These are phyloP conservation scores for Prillingera fragicola DNA, from an alignment of 1,284 basidiomycete species.

Conservation along the genomic window DNA sequence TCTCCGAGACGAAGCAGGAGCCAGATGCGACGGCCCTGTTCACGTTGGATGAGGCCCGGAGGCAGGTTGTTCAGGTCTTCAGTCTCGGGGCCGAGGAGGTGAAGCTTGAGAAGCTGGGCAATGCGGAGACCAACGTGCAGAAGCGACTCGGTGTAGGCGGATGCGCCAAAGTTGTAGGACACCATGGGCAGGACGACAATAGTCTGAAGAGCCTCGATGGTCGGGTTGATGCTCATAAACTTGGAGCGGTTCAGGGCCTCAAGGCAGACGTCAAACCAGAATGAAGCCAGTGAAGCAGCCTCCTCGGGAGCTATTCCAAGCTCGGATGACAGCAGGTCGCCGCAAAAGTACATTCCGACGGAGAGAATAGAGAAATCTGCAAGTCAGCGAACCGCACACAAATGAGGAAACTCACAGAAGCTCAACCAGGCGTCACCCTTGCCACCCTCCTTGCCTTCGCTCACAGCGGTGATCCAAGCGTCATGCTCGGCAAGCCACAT, in stretches of 20 bases:
- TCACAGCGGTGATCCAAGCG: slow-evolving; percentile 21
- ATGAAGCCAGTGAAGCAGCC: slow-evolving; percentile 13
- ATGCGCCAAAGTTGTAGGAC: slow-evolving; percentile 23
- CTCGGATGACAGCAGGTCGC: slow-evolving; percentile 19
- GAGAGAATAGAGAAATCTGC: slow-evolving; percentile 19
- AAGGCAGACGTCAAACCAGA: slow-evolving; percentile 23
- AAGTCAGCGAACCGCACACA: slow-evolving; percentile 1
- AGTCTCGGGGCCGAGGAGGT: slow-evolving; percentile 16
- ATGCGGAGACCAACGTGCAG: slow-evolving; percentile 20
- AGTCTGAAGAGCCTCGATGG: slow-evolving; percentile 20
- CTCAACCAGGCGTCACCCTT: slow-evolving; percentile 22
- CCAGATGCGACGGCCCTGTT: slow-evolving; percentile 17
- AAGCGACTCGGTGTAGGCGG: slow-evolving; percentile 21
- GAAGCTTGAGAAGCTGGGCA: slow-evolving; percentile 19
- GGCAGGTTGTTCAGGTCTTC: slow-evolving; percentile 14
- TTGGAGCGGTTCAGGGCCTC: slow-evolving; percentile 23
- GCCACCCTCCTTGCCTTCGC: slow-evolving; percentile 12
- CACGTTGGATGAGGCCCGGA: slow-evolving; percentile 15
- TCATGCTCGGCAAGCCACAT: slow-evolving; percentile 25
- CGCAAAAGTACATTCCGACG: slow-evolving; percentile 20
- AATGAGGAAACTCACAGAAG: slow-evolving; percentile 8
- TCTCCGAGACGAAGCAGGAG: slow-evolving; percentile 19
- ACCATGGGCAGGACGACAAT: slow-evolving; percentile 21
- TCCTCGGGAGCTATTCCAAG: slow-evolving; percentile 17
- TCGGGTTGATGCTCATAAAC: slow-evolving; percentile 23